Base-by-base conservation (phyloP, 371 early-diverging fungal species). In the Lichtheimia hyalospora region DNA sequence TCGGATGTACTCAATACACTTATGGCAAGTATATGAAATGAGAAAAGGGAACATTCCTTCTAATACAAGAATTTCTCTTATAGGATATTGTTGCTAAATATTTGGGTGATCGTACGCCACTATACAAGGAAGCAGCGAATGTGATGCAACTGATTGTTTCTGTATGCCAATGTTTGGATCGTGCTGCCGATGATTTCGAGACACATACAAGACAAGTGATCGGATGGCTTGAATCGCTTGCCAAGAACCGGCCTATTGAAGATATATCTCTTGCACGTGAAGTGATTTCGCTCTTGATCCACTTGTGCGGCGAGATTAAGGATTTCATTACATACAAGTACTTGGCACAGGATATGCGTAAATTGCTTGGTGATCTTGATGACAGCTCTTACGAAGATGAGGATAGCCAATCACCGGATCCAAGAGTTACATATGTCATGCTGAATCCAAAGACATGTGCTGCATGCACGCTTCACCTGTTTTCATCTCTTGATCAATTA, bases 51-150 rank as follows among this genome's bases (percentile, higher is more conserved):
- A 10, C 2, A 34, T 6, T 8, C 10, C 34, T 34, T 34, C 34
- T 34, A 34, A 34, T 25, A 24, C 44, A 25, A 25, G 25, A 3
- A 25, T 34, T 34, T 8, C 1, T 8, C 34, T 34, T 34, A 10
- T 10, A 74, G 75, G 63, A 64, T 40, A 61, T 77, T 24, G 18
- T 70, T 8, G 20, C 52, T 21, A 68, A 68, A n/a, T 70, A 70
- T 54, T 21, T 74, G 12, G 64, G 61, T 3, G 75, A 74, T 24
- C 57, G 64, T 10, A 49, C 72, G 7, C 75, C 79, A 7, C 62
- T 74, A 5, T 79, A 77, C 64, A 71, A 70, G 44, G 83, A 83
- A 52, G 76, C 79, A 3, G 65, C 70, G 2, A 58, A 57, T 14
- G 51, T 79, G 14, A 61, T 79, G 42, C 73, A 77, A 16, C 51